phyloP scores from a whole-genome alignment of 2,329 filamentous ascomycete genomes.

The Penicillium sp. region DNA sequence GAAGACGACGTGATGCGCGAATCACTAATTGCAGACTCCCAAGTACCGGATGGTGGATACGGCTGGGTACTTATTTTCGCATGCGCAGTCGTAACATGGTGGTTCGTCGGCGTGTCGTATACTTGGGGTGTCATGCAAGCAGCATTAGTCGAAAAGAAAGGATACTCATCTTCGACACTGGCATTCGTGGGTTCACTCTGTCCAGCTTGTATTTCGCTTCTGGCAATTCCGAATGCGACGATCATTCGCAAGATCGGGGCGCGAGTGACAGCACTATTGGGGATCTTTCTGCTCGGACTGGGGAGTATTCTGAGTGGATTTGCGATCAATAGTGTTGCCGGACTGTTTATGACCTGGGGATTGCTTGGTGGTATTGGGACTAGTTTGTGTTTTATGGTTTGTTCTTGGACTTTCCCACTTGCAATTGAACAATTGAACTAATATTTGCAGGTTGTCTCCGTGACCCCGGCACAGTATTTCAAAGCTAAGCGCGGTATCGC shows the following conservation, averaged over 20 bases:
- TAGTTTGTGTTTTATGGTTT: conserved; percentile 41
- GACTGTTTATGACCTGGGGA: conserved; percentile 48
- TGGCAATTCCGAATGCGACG: conserved; percentile 51
- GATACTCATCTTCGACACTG: conserved; percentile 50
- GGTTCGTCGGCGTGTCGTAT: conserved; percentile 54
- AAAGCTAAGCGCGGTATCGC: conserved; percentile 50
- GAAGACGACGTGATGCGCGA: conserved; percentile 39
- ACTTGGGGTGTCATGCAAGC: conserved; percentile 59
- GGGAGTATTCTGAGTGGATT: conserved; percentile 49
- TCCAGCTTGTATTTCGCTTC: conserved; percentile 47
- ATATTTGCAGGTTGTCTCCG: conserved; percentile 36
- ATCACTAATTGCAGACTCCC: conserved; percentile 44
- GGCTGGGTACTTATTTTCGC: conserved; percentile 45
- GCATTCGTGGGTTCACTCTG: conserved; percentile 56
- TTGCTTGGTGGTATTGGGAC: conserved; percentile 45
- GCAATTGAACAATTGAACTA: not conserved
- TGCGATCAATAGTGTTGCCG: conserved; percentile 42
- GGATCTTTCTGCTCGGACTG: conserved; percentile 48
- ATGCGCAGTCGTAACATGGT: conserved; percentile 52
- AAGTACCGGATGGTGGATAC: conserved; percentile 32
- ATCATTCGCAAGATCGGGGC: conserved; percentile 50
- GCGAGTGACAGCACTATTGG: conserved; percentile 45
- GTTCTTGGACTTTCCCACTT: not conserved
- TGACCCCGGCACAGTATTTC: conserved; percentile 53
- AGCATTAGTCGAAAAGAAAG: conserved; percentile 47